These are phyloP conservation scores for Trametopsis cervina DNA, from an alignment of 768 basidiomycete genomes.

Conservation along the genomic window DNA sequence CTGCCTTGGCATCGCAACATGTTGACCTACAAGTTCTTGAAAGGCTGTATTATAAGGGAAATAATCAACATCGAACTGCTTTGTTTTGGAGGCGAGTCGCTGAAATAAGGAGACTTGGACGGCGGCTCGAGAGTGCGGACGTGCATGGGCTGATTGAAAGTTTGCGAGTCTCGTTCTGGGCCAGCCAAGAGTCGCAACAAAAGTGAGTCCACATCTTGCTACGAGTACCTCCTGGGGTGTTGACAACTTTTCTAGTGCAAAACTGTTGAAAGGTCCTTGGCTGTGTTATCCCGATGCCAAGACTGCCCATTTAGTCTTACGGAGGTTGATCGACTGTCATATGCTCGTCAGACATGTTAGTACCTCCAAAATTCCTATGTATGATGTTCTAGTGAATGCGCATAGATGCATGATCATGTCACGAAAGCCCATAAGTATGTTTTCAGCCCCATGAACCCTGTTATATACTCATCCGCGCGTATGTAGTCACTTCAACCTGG, in stretches of 20 bases:
- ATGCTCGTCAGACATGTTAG: slow-evolving; percentile 43
- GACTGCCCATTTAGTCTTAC: slow-evolving; percentile 27
- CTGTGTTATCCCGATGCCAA: slow-evolving; percentile 42
- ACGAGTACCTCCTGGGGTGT: no score
- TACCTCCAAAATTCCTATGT: background rate
- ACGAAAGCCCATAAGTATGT: slow-evolving; percentile 49
- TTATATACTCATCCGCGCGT: background rate
- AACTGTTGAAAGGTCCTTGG: slow-evolving; percentile 56
- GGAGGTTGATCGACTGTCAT: slow-evolving; percentile 30
- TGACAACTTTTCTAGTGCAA: slow-evolving; percentile 36
- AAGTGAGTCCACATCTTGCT: no score
- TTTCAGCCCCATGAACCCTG: background rate
- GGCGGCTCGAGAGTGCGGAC: slow-evolving; percentile 23
- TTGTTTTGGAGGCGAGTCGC: slow-evolving; percentile 63
- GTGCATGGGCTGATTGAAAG: slow-evolving; percentile 21
- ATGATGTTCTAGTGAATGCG: background rate
- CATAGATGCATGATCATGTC: slow-evolving; percentile 40
- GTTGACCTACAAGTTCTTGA: slow-evolving; percentile 57
- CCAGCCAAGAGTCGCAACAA: slow-evolving; percentile 19
- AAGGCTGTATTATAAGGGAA: slow-evolving; percentile 70
- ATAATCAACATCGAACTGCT: slow-evolving; percentile 67
- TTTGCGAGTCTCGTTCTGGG: slow-evolving; percentile 49
- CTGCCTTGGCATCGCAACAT: slow-evolving; percentile 32
- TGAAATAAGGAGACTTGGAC: slow-evolving; percentile 53
- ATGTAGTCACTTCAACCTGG: slow-evolving; percentile 49